phyloP scores from a whole-genome alignment of 352 stramenopile genomes.

The Phytophthora constricta region DNA sequence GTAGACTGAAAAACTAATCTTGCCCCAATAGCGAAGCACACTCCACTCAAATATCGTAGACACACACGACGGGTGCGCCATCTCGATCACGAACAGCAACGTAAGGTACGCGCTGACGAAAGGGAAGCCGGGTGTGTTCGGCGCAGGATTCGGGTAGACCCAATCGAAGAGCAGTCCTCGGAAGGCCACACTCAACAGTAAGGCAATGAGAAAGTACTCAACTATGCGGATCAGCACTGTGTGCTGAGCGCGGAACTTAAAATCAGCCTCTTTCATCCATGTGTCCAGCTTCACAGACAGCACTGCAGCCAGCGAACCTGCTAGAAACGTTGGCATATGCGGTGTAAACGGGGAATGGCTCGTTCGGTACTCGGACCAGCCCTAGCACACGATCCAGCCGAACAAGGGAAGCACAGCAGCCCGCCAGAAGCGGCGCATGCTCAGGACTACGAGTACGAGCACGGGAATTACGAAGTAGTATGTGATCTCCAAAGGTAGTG shows the following conservation, averaged over 20 bases:
- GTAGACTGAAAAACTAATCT: conserved; percentile 59
- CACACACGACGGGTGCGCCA: conserved; percentile 40
- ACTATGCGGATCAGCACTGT: conserved; percentile 19
- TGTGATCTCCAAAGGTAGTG: conserved; percentile 51
- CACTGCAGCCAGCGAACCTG: conserved; percentile 42
- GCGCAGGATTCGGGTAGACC: conserved; percentile 31
- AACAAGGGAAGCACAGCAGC: conserved; percentile 29
- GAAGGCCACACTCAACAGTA: conserved; percentile 44
- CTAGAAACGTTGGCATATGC: conserved; percentile 42
- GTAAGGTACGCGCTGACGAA: conserved; percentile 39
- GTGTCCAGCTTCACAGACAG: conserved; percentile 36
- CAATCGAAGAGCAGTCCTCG: conserved; percentile 44
- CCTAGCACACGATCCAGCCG: conserved; percentile 30
- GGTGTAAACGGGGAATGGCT: conserved; percentile 33
- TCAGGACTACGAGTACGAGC: conserved; percentile 34
- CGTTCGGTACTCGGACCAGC: conserved; percentile 24
- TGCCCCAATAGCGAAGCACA: conserved; percentile 42
- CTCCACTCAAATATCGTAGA: conserved; percentile 50
- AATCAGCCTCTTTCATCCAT: conserved; percentile 20
- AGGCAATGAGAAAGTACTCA: conserved; percentile 18
- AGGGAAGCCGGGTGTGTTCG: conserved; percentile 19
- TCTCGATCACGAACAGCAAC: conserved; percentile 43
- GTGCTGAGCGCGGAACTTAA: conserved; percentile 31
- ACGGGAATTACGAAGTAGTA: conserved; percentile 56
- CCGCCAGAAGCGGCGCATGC: conserved; percentile 36